These are phyloP conservation scores for Peribolospora kevripleyi DNA, from an alignment of 768 basidiomycete genomes.

Conservation along the genomic window DNA sequence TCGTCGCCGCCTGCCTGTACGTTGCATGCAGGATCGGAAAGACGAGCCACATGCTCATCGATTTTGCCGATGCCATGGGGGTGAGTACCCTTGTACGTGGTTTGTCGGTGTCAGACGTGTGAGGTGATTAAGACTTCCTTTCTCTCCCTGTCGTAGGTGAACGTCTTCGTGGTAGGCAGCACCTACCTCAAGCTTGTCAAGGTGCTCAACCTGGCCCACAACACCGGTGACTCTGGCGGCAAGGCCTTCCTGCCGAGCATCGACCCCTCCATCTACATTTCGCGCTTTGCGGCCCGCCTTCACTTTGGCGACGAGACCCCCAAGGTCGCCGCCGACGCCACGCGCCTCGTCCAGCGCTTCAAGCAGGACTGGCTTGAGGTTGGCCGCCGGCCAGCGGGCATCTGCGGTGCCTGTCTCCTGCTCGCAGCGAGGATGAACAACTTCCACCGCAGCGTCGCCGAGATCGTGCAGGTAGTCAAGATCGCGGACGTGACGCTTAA, in stretches of 20 bases:
- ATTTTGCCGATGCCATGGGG: slow-evolving; percentile 88
- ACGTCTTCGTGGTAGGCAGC: slow-evolving; percentile 89
- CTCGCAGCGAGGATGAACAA: slow-evolving; percentile 98
- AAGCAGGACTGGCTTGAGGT: slow-evolving; percentile 93
- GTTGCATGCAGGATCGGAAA: slow-evolving; percentile 78
- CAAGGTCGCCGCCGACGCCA: slow-evolving; percentile 74
- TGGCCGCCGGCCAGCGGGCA: slow-evolving; percentile 83
- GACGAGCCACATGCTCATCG: slow-evolving; percentile 92
- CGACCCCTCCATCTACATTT: slow-evolving; percentile 90
- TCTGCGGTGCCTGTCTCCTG: slow-evolving; percentile 84
- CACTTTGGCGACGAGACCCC: slow-evolving; percentile 90
- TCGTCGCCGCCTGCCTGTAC: slow-evolving; percentile 88
- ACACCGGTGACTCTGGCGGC: too few species aligned
- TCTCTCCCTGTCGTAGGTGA: slow-evolving; percentile 34
- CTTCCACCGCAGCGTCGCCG: slow-evolving; percentile 72
- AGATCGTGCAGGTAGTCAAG: slow-evolving; percentile 96
- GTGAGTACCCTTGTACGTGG: slow-evolving; percentile 21
- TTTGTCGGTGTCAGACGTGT: not conserved
- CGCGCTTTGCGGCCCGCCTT: slow-evolving; percentile 75
- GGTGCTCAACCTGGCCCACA: slow-evolving; percentile 43
- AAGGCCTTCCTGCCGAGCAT: slow-evolving; percentile 39
- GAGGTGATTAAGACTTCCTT: not conserved
- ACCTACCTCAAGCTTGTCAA: slow-evolving; percentile 86
- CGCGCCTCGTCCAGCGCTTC: slow-evolving; percentile 77
- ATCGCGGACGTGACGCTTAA: slow-evolving; percentile 86